Percentiles rank a stretch among this genome's conserved stretches.
Evolutionary conservation across 352 stramenopile species (phyloP).

Genomic region (Pythium aristosporum): DNA sequence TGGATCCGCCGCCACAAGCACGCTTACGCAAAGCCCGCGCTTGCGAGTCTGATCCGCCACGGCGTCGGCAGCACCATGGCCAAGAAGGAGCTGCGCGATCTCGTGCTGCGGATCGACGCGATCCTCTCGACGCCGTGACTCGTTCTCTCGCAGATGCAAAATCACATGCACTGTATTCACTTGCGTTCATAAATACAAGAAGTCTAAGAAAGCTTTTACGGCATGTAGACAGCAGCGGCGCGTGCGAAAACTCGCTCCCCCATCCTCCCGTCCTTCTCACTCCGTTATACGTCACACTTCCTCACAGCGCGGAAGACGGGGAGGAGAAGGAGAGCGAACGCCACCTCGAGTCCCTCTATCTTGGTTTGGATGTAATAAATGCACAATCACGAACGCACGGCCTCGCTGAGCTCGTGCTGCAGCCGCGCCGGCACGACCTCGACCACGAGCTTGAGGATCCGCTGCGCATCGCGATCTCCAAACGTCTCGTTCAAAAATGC

Average conservation of each 20-base stretch:
- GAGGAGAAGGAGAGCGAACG: slow-evolving; percentile 6
- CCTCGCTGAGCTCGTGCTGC: slow-evolving; percentile 53
- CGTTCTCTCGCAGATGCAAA: neutral
- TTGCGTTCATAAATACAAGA: slow-evolving; percentile 25
- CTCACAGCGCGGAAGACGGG: neutral
- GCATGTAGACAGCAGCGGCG: neutral
- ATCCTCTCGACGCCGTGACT: slow-evolving; percentile 31
- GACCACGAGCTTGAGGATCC: slow-evolving; percentile 63
- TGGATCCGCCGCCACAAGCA: slow-evolving; percentile 77
- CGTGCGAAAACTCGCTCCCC: slow-evolving; percentile 14
- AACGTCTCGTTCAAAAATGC: slow-evolving; percentile 59
- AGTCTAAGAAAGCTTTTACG: neutral
- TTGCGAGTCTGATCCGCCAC: slow-evolving; percentile 69
- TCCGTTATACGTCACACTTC: slow-evolving; percentile 4
- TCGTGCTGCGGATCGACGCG: slow-evolving; percentile 63
- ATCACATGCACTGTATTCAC: slow-evolving; percentile 18
- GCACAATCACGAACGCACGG: slow-evolving; percentile 28
- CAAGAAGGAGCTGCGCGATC: slow-evolving; percentile 51
- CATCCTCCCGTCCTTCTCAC: neutral
- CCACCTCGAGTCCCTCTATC: slow-evolving; percentile 10
- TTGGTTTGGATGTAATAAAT: slow-evolving; percentile 24
- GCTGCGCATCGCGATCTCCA: slow-evolving; percentile 45
- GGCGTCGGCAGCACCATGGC: slow-evolving; percentile 56
- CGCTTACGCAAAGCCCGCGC: slow-evolving; percentile 54
- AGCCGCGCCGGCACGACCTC: slow-evolving; percentile 66